Base-by-base conservation (phyloP, 768 basidiomycete genomes). In the Vishniacozyma victoriae region DNA sequence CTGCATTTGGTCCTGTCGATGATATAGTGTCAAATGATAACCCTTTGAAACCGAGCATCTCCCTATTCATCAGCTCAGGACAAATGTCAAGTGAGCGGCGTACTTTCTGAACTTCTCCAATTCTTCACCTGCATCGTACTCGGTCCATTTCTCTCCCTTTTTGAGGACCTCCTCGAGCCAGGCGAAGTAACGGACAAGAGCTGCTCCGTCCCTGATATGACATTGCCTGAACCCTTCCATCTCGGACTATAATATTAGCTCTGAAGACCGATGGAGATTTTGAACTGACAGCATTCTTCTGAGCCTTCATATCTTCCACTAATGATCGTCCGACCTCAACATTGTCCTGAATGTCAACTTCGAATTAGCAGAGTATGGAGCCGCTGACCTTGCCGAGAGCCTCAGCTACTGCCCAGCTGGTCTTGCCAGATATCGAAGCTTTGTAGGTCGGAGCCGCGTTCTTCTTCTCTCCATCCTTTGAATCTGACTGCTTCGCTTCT, bases 11-110 rank as follows among this genome's bases (percentile, higher is more conserved):
- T 0, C 93, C 93, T 4, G 87, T 82, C 0, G 87, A 85, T 0
- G 91, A 95, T 46, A 99, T 97, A 0, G 95, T 95, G 0, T 79
- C 72, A 70, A 99, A 99, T 2, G 89, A 92, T 13, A 92, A 73
- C 0, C 93, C 93, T 56, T 79, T 82, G 78, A 88, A 99, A 41
- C 82, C 62, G 23, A 80, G 79, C 19, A 86, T 77, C 64, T 90
- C 82, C 7, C 89, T 91, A 16, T 2, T 12, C 1, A 44, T 48
- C 44, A 48, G 35, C 40, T 13, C 15, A 20, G 35, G n/a, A 19
- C 35, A 16, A 20, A 15, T 16, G 18, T 18, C 14, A 19, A 39
- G 5, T 5, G 11, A 42, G 3, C 25, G 1, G 77, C 86, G 63
- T 61, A 88, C 89, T 81, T 81, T 73, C 93, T 76, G 60, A 79